Conservation (phyloP, 2,329 filamentous ascomycete genomes). For the Exophiala phaeomuriformis region DNA sequence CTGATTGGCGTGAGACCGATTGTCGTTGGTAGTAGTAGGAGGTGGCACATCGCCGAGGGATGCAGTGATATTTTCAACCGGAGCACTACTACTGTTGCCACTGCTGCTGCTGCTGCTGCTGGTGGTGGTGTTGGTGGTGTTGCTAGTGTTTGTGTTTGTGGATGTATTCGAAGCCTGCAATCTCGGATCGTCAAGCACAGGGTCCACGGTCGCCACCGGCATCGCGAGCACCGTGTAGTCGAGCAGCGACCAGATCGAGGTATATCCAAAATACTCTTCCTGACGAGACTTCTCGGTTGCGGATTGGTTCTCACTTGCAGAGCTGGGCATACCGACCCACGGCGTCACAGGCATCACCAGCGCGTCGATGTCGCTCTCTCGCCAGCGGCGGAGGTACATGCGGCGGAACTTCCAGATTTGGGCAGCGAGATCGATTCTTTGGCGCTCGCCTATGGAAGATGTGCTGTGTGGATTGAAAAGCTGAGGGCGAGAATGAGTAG, state of each 20-base stretch:
- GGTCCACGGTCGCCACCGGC: constrained; percentile 23
- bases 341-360: constrained; percentile 32
- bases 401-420: constrained; percentile 30
- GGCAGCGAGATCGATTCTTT: constrained; percentile 28
- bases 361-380: constrained; percentile 30
- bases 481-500: background rate
- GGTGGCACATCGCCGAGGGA: too few relatives aligned
- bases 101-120: too few relatives aligned
- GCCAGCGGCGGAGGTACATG: constrained; percentile 30
- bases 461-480: background rate
- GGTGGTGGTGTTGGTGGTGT: too few relatives aligned
- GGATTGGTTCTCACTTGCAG: constrained; percentile 22
- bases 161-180: too few relatives aligned
- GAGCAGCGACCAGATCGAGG: constrained; percentile 33
- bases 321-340: constrained; percentile 28
- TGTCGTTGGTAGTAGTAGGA: constrained; percentile 12
- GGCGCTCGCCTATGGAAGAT: background rate
- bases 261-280: constrained; percentile 31
- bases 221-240: constrained; percentile 32
- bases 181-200: constrained; percentile 1
- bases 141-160: too few relatives aligned
- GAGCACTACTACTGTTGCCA: too few relatives aligned
- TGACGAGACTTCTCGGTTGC: constrained; percentile 33
- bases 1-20: constrained; percentile 29
- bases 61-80: too few relatives aligned